Evolutionary conservation across 805 yeast species (phyloP).

Genomic region (Wickerhamomyces alni): DNA sequence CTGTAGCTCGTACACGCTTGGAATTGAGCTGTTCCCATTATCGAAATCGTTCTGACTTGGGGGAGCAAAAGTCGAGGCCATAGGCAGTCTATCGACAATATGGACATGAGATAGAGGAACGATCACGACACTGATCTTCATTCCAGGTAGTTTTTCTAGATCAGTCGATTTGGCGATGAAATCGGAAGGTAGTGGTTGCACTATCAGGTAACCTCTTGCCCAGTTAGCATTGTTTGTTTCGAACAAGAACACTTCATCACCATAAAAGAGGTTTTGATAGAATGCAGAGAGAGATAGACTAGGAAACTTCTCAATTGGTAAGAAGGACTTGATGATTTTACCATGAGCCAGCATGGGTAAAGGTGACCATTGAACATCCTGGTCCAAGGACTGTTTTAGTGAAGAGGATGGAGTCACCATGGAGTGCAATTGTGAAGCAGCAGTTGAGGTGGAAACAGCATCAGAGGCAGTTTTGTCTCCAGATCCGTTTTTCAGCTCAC

Average conservation of each 20-base stretch:
- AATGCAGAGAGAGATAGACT: constrained; percentile 27
- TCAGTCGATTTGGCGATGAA: constrained; percentile 54
- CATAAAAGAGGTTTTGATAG: constrained; percentile 57
- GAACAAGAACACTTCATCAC: constrained; percentile 72
- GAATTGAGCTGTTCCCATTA: constrained; percentile 21
- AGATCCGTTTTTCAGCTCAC: too few relatives aligned
- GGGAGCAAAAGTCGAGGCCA: constrained; percentile 29
- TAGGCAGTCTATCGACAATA: constrained; percentile 36
- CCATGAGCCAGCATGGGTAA: constrained; percentile 40
- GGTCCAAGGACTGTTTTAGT: too few relatives aligned
- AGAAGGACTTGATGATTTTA: constrained; percentile 35
- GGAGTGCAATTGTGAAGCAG: not conserved
- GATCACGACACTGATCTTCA: constrained; percentile 45
- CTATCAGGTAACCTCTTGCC: constrained; percentile 73
- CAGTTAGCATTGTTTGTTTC: constrained; percentile 58
- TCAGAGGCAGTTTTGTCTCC: not conserved
- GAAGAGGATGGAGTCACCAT: not conserved
- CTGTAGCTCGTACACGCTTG: constrained; percentile 31
- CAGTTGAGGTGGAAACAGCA: not conserved
- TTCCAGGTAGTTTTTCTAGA: constrained; percentile 57
- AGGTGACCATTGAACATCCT: constrained; percentile 37
- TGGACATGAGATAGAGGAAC: constrained; percentile 55
- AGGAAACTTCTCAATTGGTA: constrained; percentile 37
- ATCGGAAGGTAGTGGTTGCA: constrained; percentile 66
- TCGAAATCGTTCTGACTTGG: constrained; percentile 24